phyloP scores from a whole-genome alignment of 23 red algal genomes.

The Gracilariopsis chorda region DNA sequence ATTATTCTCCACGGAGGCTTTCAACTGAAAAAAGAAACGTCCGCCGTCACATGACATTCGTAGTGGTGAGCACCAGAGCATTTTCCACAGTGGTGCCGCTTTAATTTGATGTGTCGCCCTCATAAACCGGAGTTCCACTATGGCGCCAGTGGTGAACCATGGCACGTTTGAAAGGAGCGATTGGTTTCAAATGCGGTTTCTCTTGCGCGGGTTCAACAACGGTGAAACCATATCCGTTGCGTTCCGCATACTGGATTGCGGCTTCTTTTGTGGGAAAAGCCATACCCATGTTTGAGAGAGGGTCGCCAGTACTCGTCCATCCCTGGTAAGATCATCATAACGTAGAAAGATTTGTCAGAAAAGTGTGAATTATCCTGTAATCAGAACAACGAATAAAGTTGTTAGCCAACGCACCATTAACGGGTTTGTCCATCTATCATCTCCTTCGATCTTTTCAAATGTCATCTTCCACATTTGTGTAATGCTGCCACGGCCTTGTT shows the following conservation, averaged over 20 bases:
- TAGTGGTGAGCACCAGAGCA: no score
- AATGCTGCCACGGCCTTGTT: constrained; percentile 86
- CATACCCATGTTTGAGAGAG: constrained; percentile 82
- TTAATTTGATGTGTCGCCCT: constrained; percentile 18
- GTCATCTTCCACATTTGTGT: constrained; percentile 85
- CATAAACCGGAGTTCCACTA: constrained; percentile 48
- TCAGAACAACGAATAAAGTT: not conserved
- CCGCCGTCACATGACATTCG: no score
- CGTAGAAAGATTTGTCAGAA: no score
- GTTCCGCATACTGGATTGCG: constrained; percentile 85
- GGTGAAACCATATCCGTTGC: constrained; percentile 73
- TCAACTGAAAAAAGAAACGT: no score
- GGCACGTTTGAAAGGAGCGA: constrained; percentile 78
- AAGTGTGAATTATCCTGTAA: not conserved
- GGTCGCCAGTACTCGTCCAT: constrained; percentile 97
- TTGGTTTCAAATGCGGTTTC: constrained; percentile 71
- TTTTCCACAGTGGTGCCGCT: no score
- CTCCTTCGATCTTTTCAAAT: constrained; percentile 91
- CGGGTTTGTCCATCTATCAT: constrained; percentile 96
- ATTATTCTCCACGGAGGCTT: no score
- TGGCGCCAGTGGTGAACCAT: constrained; percentile 99
- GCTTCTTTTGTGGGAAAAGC: constrained; percentile 89
- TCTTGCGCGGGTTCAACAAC: constrained; percentile 79
- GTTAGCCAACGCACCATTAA: constrained; percentile 74
- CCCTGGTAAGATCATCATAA: constrained; percentile 84